Percentiles rank a stretch among this genome's conserved stretches.
These are phyloP conservation scores for Silene noctiflora DNA, from an alignment of 179 eudicot species.

Conservation along the genomic window DNA sequence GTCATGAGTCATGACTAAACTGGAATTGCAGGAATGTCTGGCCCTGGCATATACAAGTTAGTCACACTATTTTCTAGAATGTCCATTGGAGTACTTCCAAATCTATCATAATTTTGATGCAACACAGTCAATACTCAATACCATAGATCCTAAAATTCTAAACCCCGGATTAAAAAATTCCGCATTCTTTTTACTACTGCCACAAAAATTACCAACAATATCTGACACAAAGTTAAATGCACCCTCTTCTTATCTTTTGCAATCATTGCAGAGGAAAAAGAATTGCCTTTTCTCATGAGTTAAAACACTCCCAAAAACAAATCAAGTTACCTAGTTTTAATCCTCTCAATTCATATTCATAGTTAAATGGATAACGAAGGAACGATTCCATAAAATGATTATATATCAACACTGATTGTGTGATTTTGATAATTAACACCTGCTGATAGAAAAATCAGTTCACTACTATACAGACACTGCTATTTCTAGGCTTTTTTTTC, in stretches of 20 bases:
- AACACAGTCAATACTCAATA: not conserved
- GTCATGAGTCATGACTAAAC: too few relatives aligned
- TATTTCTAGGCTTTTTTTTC: too few relatives aligned
- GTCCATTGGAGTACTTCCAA: not conserved
- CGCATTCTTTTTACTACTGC: not conserved
- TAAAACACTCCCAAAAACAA: not conserved
- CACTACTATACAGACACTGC: too few relatives aligned
- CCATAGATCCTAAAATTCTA: not conserved
- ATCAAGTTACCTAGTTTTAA: not conserved
- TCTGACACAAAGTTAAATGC: not conserved
- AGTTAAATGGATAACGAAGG: not conserved
- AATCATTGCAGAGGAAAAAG: not conserved
- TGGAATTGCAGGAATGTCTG: not conserved
- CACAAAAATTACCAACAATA: not conserved
- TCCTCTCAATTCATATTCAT: not conserved
- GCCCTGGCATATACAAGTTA: not conserved
- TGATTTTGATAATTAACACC: too few relatives aligned
- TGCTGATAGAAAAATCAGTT: too few relatives aligned
- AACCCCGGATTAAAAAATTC: not conserved
- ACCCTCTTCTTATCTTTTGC: not conserved
- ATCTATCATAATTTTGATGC: not conserved
- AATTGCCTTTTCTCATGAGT: not conserved
- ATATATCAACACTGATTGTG: too few relatives aligned
- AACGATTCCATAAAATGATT: too few relatives aligned
- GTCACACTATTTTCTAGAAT: not conserved